phyloP scores from a whole-genome alignment of 371 early-diverging fungal species.

The Aphelidium insulamus region DNA sequence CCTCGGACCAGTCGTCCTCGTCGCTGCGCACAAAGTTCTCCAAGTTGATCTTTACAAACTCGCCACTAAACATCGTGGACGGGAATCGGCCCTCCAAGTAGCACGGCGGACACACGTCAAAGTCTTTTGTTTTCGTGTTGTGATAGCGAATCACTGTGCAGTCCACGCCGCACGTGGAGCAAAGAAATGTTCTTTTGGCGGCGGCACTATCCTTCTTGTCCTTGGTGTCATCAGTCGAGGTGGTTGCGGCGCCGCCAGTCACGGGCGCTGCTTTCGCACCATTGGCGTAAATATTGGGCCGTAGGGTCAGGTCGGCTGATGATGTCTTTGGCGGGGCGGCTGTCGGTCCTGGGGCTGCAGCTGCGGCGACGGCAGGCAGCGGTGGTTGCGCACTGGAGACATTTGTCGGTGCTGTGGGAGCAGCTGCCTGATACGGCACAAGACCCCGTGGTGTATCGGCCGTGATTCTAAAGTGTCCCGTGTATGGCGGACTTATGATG shows the following conservation, averaged over 20 bases:
- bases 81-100: slow-evolving; percentile 89
- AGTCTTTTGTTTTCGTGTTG: slow-evolving; percentile 44
- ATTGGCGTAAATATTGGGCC: slow-evolving; percentile 26
- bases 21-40: slow-evolving; percentile 18
- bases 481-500: slow-evolving; percentile 76
- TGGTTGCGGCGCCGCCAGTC: slow-evolving; percentile 6
- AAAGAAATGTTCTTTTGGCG: slow-evolving; percentile 15
- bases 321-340: no score
- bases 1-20: slow-evolving; percentile 67
- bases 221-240: slow-evolving; percentile 10
- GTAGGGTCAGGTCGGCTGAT: slow-evolving; percentile 20
- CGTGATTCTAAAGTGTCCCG: slow-evolving; percentile 83
- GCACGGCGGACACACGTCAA: slow-evolving; percentile 72
- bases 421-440: slow-evolving; percentile 51
- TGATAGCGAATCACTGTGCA: slow-evolving; percentile 61
- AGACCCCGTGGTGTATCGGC: slow-evolving; percentile 88
- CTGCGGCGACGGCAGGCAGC: slow-evolving; percentile 26
- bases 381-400: slow-evolving; percentile 70
- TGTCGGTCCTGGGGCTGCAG: no score
- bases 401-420: no score
- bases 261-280: slow-evolving; percentile 5
- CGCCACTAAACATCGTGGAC: slow-evolving; percentile 49
- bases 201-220: slow-evolving; percentile 4
- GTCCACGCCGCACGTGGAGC: slow-evolving; percentile 74
- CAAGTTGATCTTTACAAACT: slow-evolving; percentile 53